Base-by-base conservation (phyloP, 176 grass and related monocot species). In the Oryza brachyantha region DNA sequence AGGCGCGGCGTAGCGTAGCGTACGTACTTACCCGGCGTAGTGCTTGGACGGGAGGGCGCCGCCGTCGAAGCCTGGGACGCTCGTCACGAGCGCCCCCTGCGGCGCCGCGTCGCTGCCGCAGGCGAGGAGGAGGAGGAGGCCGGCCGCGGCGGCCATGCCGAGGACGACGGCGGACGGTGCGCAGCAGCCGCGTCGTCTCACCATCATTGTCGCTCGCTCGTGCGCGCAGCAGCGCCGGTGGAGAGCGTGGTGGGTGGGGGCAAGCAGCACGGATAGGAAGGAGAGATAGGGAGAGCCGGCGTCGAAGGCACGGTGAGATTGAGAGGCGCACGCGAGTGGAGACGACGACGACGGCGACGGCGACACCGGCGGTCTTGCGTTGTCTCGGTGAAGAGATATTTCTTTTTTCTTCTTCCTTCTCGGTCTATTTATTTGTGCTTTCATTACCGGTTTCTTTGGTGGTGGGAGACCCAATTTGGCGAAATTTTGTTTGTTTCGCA, bases 11-110 rank as follows among this genome's bases (percentile, higher is more conserved):
- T n/a, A n/a, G n/a, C 11, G 40, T 13, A 1, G 40, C 0, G 40
- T 11, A 42, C 2, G 12, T 16, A 10, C 43, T 13, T 86, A 86
- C 74, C 88, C 88, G n/a, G 83, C 83, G 83, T 83, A 83, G 79
- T 90, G 88, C 74, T 74, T 82, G 3, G 88, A 90, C 39, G 83
- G 88, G 31, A 90, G n/a, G 19, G 21, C 60, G 50, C 79, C 60
- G 50, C 79, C 83, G 4, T 29, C 40, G 50, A 79, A 86, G 27
- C 88, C 88, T 1, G 88, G 88, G 1, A 90, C 29, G 32, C 21
- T 1, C 61, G 50, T 86, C 19, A 90, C 79, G 19, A 63, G 31
- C 67, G 79, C 83, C 0, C 62, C 78, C 68, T 10, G 13, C 70
- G 81, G 81, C 64, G 86, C 81, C 0, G 86, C 17, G 13, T 1